These are phyloP conservation scores for Eucalyptus tenuipes DNA, from an alignment of 345 rosid species.

Conservation along the genomic window DNA sequence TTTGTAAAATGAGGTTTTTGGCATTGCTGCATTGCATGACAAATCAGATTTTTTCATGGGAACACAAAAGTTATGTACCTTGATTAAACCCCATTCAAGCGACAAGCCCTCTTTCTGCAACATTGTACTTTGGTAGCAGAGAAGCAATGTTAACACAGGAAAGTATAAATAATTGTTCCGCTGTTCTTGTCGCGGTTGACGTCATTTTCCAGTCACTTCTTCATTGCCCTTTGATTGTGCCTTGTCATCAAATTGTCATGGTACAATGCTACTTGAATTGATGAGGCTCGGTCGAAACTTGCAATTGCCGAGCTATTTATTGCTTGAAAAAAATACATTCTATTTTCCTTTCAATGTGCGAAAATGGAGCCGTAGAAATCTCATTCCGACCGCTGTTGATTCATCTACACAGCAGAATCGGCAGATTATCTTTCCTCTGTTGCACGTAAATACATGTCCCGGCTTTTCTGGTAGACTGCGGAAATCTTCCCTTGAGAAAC, in stretches of 20 bases:
- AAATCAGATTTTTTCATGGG: background rate
- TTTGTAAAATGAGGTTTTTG: background rate
- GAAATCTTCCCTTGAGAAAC: background rate
- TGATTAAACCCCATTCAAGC: background rate
- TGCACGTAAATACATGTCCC: background rate
- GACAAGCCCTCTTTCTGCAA: background rate
- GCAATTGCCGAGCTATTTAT: background rate
- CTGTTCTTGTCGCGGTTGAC: background rate
- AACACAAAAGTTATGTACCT: background rate
- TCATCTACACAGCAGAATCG: background rate
- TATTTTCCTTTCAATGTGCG: background rate
- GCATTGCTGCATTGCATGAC: background rate
- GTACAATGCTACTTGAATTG: background rate
- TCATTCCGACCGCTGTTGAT: background rate
- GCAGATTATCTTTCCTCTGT: background rate
- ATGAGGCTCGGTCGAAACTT: background rate
- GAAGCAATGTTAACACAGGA: background rate
- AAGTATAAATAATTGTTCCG: background rate
- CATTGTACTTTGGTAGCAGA: background rate
- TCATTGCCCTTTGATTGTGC: background rate
- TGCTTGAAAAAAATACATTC: background rate
- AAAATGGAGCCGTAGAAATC: background rate
- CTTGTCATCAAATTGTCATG: background rate
- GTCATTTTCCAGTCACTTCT: background rate
- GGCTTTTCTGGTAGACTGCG: background rate